These are phyloP conservation scores for Suillus lakei DNA, from an alignment of 768 basidiomycete species.

Conservation along the genomic window DNA sequence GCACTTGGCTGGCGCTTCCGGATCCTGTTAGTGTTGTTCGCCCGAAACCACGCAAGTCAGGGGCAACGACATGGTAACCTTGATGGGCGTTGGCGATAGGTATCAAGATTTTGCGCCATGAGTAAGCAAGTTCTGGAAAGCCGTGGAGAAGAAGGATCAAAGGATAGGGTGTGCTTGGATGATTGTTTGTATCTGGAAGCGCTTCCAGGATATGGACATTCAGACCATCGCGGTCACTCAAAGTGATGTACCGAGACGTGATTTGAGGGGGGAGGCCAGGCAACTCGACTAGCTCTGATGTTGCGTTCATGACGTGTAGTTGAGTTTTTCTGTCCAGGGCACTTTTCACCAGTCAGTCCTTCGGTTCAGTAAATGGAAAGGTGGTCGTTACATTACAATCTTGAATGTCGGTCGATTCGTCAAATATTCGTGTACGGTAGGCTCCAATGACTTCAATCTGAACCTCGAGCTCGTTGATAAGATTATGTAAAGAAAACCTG, in stretches of 20 bases:
- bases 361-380: background rate
- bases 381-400: background rate
- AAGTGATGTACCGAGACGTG: conserved; percentile 42
- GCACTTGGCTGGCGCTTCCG: conserved; percentile 24
- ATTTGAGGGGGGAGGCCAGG: conserved; percentile 35
- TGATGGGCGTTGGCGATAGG: conserved; percentile 46
- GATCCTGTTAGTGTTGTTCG: conserved; percentile 27
- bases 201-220: conserved; percentile 56
- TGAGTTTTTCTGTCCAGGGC: background rate
- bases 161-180: conserved; percentile 34
- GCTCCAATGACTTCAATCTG: background rate
- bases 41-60: conserved; percentile 64
- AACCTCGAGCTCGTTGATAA: background rate
- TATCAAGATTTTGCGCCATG: conserved; percentile 62
- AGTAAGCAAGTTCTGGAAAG: conserved; percentile 70
- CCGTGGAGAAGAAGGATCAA: conserved; percentile 66
- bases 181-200: conserved; percentile 26
- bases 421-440: background rate
- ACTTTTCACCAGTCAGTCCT: background rate
- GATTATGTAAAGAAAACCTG: background rate
- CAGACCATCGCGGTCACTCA: conserved; percentile 50
- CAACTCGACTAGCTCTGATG: background rate
- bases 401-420: background rate
- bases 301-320: background rate
- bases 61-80: conserved; percentile 67